Evolutionary conservation across 2,329 filamentous ascomycete genomes (phyloP).

Genomic region (Paramyrothecium sp.): DNA sequence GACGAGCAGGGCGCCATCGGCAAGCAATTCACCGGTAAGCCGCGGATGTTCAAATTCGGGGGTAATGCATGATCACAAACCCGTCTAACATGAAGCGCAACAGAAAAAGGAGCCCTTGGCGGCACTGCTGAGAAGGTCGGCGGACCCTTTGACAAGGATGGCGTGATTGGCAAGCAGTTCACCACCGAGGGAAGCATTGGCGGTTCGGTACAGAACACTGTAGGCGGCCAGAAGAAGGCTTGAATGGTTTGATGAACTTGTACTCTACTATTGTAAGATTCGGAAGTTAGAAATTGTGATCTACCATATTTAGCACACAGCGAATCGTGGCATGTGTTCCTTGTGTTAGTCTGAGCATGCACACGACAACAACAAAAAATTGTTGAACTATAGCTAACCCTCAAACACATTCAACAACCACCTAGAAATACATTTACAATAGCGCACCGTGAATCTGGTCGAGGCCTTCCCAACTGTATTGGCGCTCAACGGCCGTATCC

Average conservation of each 20-base stretch:
- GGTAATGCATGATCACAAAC: too few relatives aligned
- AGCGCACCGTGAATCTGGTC: too few relatives aligned
- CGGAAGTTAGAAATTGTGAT: background rate
- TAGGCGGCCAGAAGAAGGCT: slow-evolving; percentile 36
- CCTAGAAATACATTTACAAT: too few relatives aligned
- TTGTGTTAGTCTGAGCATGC: too few relatives aligned
- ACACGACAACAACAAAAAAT: too few relatives aligned
- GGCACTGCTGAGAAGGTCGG: slow-evolving; percentile 49
- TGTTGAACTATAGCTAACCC: too few relatives aligned
- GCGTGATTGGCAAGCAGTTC: slow-evolving; percentile 54
- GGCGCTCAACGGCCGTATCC: too few relatives aligned
- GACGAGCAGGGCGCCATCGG: slow-evolving; percentile 51
- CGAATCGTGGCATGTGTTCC: too few relatives aligned
- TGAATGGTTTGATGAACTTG: slow-evolving; percentile 14
- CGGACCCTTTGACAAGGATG: slow-evolving; percentile 48
- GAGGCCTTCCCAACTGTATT: too few relatives aligned
- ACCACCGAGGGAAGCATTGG: slow-evolving; percentile 51
- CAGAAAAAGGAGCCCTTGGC: slow-evolving; percentile 48
- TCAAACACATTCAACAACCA: too few relatives aligned
- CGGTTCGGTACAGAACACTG: slow-evolving; percentile 45
- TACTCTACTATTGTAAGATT: background rate
- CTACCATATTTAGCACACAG: too few relatives aligned
- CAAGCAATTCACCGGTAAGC: slow-evolving; percentile 52
- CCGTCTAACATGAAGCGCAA: background rate
- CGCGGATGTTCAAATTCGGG: too few relatives aligned